phyloP scores from a whole-genome alignment of 306 rosid species.

The Cucurbita pepo region DNA sequence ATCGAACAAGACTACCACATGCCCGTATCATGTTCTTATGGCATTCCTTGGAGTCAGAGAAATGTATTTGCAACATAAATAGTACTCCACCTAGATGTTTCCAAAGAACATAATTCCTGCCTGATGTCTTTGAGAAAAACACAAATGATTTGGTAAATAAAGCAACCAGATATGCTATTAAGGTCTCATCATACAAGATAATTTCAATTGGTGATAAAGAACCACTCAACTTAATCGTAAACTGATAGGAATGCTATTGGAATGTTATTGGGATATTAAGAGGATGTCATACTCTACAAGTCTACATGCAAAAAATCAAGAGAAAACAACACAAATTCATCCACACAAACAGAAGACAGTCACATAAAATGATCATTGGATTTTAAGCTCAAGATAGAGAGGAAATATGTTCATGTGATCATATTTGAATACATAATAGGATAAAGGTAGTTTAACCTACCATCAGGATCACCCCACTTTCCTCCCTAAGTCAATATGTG shows the following conservation, averaged over 20 bases:
- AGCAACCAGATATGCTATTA: not conserved
- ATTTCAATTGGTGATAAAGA: not conserved
- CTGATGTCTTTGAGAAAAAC: not conserved
- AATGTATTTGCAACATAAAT: not conserved
- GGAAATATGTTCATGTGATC: not conserved
- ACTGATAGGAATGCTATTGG: not conserved
- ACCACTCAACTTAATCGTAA: not conserved
- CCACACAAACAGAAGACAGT: not conserved
- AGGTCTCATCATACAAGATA: not conserved
- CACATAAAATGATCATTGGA: not conserved
- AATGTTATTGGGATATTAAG: no score
- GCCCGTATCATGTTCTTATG: not conserved
- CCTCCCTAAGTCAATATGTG: not conserved
- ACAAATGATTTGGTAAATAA: not conserved
- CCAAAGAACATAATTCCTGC: not conserved
- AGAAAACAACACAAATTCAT: not conserved
- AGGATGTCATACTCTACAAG: not conserved
- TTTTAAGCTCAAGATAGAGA: not conserved
- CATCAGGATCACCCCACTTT: not conserved
- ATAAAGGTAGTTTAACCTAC: no score
- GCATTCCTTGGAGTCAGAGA: not conserved
- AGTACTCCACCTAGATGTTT: not conserved
- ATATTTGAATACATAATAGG: not conserved
- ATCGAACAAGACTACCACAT: not conserved
- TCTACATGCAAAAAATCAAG: not conserved